Evolutionary conservation across 345 rosid species (phyloP).

Genomic region (Aethionema arabicum): DNA sequence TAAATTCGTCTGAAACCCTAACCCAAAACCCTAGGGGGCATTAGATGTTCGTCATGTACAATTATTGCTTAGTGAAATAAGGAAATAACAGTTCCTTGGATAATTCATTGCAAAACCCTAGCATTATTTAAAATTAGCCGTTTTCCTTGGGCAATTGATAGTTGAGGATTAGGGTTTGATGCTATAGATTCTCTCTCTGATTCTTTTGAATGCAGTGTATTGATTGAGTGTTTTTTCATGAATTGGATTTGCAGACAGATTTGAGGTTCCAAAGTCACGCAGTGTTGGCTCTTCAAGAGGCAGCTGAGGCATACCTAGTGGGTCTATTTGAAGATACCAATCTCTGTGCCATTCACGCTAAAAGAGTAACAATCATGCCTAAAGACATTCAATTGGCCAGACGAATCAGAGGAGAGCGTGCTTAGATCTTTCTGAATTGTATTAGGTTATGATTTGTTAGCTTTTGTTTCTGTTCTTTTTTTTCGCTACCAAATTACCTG

Average conservation of each 20-base stretch:
- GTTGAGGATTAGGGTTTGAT: too few relatives aligned
- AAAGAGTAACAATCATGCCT: conserved; percentile 81
- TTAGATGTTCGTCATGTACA: too few relatives aligned
- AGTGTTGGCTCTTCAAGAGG: conserved; percentile 35
- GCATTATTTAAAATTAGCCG: too few relatives aligned
- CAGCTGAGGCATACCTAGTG: conserved; percentile 69
- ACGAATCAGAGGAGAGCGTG: conserved; percentile 76
- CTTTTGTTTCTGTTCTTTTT: not conserved
- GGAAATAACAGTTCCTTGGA: too few relatives aligned
- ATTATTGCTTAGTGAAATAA: too few relatives aligned
- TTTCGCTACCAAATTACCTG: not conserved
- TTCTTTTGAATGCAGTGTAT: not conserved
- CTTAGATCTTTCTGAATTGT: conserved; percentile 10
- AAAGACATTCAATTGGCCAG: conserved; percentile 73
- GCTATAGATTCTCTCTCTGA: not conserved
- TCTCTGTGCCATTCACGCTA: conserved; percentile 63
- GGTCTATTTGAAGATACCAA: conserved; percentile 68
- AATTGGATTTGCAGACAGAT: conserved; percentile 29
- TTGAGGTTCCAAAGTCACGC: conserved; percentile 41
- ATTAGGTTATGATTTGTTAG: not conserved
- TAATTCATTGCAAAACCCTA: too few relatives aligned
- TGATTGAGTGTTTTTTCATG: not conserved
- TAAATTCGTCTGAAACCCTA: not conserved
- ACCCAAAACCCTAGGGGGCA: too few relatives aligned
- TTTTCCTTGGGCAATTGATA: too few relatives aligned